Base-by-base conservation (phyloP, 2,329 filamentous ascomycete genomes). In the Pseudodiploospora longispora region DNA sequence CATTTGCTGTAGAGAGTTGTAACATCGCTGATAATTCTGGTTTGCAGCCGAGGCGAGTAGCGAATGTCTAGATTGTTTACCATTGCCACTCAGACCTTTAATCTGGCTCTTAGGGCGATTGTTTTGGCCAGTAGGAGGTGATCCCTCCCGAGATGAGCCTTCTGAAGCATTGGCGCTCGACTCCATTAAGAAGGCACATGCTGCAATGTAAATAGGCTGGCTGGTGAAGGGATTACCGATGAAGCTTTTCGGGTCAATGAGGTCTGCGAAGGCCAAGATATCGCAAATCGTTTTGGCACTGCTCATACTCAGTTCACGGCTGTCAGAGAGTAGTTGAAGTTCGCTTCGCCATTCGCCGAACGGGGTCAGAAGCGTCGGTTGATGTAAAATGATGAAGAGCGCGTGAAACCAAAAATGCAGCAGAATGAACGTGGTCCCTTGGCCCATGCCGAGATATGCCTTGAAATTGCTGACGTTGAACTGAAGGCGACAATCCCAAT, bases 241-340 rank as follows among this genome's bases (percentile, higher is more conserved):
- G 44, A 90, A 87, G 53, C 87, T 90, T 60, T 87, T 89, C 0
- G 85, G 81, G 59, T 94, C 87, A 41, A 93, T 87, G 7, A 94
- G 68, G 57, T 94, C 87, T 1, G 87, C 86, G 61, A 94, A 94
- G 1, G 85, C 83, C 6, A 94, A 66, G 10, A 95, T 95, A 55
- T 95, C 88, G 31, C 87, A 87, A 48, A 95, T 93, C 0, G 88
- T 94, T 67, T 94, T 95, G 9, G 88, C 89, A 27, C 87, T 91
- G 10, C 85, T 90, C 83, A 91, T 90, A 48, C 85, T 87, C 5
- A 82, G 62, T 59, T 93, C 87, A 44, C 86, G 81, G 51, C 87
- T 93, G 57, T 93, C 87, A 0, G 84, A 79, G 33, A 88, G 79
- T 1, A 95, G 71, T 44, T 88, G 83, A 40, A 87, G 74, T 42